phyloP scores from a whole-genome alignment of 805 yeast genomes.

The Pichia kluyveri region DNA sequence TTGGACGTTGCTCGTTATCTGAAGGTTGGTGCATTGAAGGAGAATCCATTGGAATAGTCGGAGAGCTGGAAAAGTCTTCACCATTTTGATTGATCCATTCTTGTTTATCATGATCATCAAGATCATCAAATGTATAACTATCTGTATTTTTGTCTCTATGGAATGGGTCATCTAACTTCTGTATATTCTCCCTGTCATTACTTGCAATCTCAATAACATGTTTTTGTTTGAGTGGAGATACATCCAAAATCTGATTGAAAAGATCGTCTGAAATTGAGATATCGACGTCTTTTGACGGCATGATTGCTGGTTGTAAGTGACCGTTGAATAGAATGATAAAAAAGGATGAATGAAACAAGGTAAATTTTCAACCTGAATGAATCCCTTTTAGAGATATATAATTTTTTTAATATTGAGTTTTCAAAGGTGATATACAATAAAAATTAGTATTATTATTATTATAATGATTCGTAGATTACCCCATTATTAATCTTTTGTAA shows the following conservation, averaged over 20 bases:
- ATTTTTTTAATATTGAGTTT: too few species aligned
- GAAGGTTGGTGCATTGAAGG: conserved; percentile 12
- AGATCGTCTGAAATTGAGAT: conserved; percentile 7
- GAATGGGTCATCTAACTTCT: background rate
- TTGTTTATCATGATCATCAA: background rate
- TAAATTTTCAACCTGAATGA: too few species aligned
- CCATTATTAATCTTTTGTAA: too few species aligned
- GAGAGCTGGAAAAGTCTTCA: conserved; percentile 5
- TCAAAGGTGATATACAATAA: too few species aligned
- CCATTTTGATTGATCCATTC: background rate
- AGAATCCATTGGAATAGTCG: conserved; percentile 14
- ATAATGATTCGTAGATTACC: too few species aligned
- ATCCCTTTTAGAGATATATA: too few species aligned
- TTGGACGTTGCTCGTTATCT: background rate
- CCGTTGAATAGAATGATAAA: too few species aligned
- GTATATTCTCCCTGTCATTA: background rate
- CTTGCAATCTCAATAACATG: background rate
- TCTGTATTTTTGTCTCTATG: background rate
- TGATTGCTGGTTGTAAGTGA: background rate
- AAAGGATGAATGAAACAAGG: too few species aligned
- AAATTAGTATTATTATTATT: too few species aligned
- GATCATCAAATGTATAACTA: too few species aligned
- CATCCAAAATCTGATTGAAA: conserved; percentile 8
- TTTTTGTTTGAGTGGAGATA: background rate
- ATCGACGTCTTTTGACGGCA: background rate